A percentile compares a stretch with the other conserved stretches of the same genome.
phyloP scores from a whole-genome alignment of 2,329 filamentous ascomycete species.

The Stachybotrys chlorohalonatus region DNA sequence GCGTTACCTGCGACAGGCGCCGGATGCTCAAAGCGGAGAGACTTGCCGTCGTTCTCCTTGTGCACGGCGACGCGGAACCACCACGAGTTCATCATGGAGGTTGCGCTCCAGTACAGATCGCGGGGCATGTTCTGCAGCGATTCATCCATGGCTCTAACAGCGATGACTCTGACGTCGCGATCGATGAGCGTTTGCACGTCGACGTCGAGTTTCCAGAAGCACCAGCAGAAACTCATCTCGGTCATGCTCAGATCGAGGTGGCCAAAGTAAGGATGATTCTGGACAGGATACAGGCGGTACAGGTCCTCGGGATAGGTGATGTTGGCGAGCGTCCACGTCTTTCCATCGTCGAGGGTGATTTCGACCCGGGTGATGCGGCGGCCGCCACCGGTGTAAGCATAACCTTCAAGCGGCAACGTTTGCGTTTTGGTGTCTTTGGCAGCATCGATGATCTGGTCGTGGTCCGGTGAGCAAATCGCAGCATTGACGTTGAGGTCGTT shows the following conservation, averaged over 20 bases:
- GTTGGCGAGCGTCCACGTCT: conserved; percentile 67
- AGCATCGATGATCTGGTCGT: conserved; percentile 54
- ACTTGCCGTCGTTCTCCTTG: conserved; percentile 40
- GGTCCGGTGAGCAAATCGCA: conserved; percentile 69
- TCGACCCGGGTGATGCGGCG: conserved; percentile 74
- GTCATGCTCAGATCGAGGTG: conserved; percentile 72
- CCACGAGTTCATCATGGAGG: conserved; percentile 97
- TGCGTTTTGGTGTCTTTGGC: not conserved
- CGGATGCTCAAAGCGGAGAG: conserved; percentile 76
- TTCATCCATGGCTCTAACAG: conserved; percentile 85
- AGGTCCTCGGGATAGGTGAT: conserved; percentile 79
- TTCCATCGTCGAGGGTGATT: conserved; percentile 73
- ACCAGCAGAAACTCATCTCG: conserved; percentile 83
- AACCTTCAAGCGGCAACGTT: conserved; percentile 41
- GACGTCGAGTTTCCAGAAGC: conserved; percentile 75
- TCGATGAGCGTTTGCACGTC: conserved; percentile 42
- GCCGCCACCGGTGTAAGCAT: conserved; percentile 86
- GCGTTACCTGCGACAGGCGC: conserved; percentile 69
- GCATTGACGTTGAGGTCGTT: conserved; percentile 88
- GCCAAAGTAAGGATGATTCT: conserved; percentile 63
- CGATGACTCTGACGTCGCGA: conserved; percentile 57
- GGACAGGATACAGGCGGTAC: conserved; percentile 56
- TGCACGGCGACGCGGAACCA: conserved; percentile 80
- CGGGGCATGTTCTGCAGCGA: conserved; percentile 76
- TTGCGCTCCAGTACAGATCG: conserved; percentile 93